Conservation (phyloP, 306 rosid species). For the Oemleria cerasiformis region DNA sequence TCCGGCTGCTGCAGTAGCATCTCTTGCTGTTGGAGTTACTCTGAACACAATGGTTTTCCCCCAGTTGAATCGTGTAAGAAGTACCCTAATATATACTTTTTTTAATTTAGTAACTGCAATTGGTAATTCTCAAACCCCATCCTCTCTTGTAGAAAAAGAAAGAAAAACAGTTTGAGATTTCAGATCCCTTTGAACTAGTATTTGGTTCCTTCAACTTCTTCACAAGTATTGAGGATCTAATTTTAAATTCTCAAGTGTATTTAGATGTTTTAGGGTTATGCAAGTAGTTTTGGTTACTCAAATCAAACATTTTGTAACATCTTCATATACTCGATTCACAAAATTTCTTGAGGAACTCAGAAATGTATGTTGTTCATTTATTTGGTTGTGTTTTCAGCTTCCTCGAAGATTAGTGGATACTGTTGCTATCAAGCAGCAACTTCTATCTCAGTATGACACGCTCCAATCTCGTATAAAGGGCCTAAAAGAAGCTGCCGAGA, state of each 20-base stretch:
- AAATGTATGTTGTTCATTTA: background rate
- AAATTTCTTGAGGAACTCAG: background rate
- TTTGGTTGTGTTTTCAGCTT: slow-evolving; percentile 54
- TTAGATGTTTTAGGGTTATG: background rate
- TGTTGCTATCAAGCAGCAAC: slow-evolving; percentile 77
- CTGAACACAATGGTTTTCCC: slow-evolving; percentile 66
- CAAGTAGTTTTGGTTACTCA: background rate
- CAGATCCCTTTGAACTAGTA: background rate
- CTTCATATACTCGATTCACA: background rate
- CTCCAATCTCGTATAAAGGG: slow-evolving; percentile 83
- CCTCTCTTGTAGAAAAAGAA: background rate
- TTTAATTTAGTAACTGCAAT: background rate
- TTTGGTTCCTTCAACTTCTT: background rate
- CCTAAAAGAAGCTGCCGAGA: slow-evolving; percentile 83
- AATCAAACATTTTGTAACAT: background rate
- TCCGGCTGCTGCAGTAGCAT: slow-evolving; percentile 64
- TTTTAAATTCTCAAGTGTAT: background rate
- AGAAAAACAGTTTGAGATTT: background rate
- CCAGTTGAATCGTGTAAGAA: slow-evolving; percentile 65
- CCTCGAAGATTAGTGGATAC: slow-evolving; percentile 75
- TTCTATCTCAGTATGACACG: slow-evolving; percentile 85
- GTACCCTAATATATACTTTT: background rate
- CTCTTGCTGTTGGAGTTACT: slow-evolving; percentile 78
- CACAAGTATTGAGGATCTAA: background rate
- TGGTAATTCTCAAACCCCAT: background rate